Conservation (phyloP, 2,329 filamentous ascomycete genomes). For the Dothidotthia symphoricarpi region DNA sequence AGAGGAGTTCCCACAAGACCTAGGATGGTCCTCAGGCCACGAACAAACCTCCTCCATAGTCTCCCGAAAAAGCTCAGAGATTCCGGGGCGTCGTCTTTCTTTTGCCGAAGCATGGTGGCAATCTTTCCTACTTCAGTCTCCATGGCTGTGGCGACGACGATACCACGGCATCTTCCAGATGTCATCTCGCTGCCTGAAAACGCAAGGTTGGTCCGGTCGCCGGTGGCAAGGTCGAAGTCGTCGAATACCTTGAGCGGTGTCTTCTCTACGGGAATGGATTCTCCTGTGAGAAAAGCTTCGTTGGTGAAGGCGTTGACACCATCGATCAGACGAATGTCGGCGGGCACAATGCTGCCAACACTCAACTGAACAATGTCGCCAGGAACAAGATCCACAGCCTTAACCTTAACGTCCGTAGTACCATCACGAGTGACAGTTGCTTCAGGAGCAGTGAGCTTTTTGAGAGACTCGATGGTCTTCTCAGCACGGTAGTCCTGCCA, state of each 20-base stretch:
- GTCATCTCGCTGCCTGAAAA: constrained; percentile 73
- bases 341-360: constrained; percentile 63
- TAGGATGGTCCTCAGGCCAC: constrained; percentile 52
- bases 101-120: constrained; percentile 64
- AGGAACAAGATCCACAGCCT: constrained; percentile 40
- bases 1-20: constrained; percentile 77
- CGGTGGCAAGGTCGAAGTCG: constrained; percentile 53
- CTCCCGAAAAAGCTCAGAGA: constrained; percentile 49
- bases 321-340: constrained; percentile 62
- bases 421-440: constrained; percentile 41
- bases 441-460: constrained; percentile 42
- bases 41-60: constrained; percentile 32
- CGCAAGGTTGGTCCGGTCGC: constrained; percentile 68
- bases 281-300: constrained; percentile 71
- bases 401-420: constrained; percentile 35
- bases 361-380: constrained; percentile 42
- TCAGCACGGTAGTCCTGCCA: constrained; percentile 52
- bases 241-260: constrained; percentile 56
- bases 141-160: constrained; percentile 71
- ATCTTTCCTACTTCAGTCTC: constrained; percentile 73
- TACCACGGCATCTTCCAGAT: constrained; percentile 65
- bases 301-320: constrained; percentile 75
- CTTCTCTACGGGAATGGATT: constrained; percentile 69
- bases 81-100: constrained; percentile 50
- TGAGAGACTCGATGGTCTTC: constrained; percentile 44